These are phyloP conservation scores for Carex kokanica DNA, from an alignment of 176 grass and related monocot genomes.

Conservation along the genomic window DNA sequence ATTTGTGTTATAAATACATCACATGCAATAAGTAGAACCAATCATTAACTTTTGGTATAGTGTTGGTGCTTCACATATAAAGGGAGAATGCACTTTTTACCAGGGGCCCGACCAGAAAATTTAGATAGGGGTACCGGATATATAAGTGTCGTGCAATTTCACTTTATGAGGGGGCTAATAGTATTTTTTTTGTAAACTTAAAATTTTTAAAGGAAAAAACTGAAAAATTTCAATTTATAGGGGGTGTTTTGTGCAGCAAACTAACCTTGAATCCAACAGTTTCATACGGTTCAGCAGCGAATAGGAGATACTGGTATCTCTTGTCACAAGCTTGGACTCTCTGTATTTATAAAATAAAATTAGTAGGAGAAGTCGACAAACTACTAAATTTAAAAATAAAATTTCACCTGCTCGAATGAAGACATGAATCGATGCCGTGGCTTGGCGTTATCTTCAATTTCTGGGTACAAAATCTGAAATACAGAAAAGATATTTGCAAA, in stretches of 20 bases:
- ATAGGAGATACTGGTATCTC: constrained; percentile 83
- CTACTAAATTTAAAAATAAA: not conserved
- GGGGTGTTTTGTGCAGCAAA: not conserved
- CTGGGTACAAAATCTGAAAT: constrained; percentile 80
- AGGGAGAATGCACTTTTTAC: not conserved
- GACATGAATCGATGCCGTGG: constrained; percentile 96
- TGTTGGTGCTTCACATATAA: not conserved
- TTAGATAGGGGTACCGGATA: no score
- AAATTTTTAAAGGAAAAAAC: no score
- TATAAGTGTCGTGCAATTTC: no score
- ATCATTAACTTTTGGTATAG: not conserved
- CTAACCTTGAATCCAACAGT: constrained; percentile 77
- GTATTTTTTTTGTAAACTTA: no score
- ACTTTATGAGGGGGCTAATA: no score
- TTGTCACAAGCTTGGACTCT: constrained; percentile 86
- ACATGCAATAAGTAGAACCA: not conserved
- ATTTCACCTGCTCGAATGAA: constrained; percentile 85
- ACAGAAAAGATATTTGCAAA: not conserved
- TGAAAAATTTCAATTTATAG: no score
- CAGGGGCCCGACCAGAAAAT: no score
- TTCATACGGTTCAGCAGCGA: constrained; percentile 93
- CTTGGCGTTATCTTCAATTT: constrained; percentile 92
- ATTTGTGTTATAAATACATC: not conserved
- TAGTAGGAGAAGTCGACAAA: not conserved
- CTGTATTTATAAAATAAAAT: constrained; percentile 33